Evolutionary conservation across 2,329 filamentous ascomycete species (phyloP), one percentile per base, ranked within the genome.

Genomic region (Daldinia sp.): DNA sequence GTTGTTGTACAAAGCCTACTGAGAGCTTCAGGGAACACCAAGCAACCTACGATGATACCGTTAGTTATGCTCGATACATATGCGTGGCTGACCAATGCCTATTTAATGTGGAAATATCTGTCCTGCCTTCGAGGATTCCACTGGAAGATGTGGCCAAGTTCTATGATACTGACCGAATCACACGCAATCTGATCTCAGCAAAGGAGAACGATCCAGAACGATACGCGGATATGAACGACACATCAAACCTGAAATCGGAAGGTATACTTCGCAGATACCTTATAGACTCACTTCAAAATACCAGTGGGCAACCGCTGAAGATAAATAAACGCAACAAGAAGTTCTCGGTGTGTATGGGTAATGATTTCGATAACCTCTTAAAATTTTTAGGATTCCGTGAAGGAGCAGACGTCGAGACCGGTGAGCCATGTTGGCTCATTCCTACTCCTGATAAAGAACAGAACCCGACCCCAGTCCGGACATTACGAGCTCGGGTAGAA

Each of bases 261-360:
- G 59, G 74, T 6, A 86, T 85, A 10, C 76, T 89, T 3, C 82
- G 84, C 63, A 83, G 82, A 6, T 89, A 88, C 56, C 76, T 88
- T 3, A 82, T 81, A 35, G 86, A 89, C 65, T 78, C 85, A 5
- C 78, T 85, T 2, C 79, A 82, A 0, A 75, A 77, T 1, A 76
- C 77, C 0, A 78, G 79, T 7, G 75, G 75, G 0, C 70, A 66
- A 1, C 66, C 75, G 0, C 78, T 84, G 50, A 84, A 79, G 56
- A 87, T 89, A 39, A 86, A 86, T 1, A 85, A 85, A 60, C 79
- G 86, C 1, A 89, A 89, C 71, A 88, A 88, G 74, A 82, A 84
- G 13, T 89, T 88, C 61, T 78, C 79, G 28, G 83, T 88, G 1
- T 79, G 87, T 6, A 88, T 89, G 63, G 85, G 86, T 0, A 79